These are phyloP conservation scores for Populus nigra DNA, from an alignment of 345 rosid genomes.

Conservation along the genomic window DNA sequence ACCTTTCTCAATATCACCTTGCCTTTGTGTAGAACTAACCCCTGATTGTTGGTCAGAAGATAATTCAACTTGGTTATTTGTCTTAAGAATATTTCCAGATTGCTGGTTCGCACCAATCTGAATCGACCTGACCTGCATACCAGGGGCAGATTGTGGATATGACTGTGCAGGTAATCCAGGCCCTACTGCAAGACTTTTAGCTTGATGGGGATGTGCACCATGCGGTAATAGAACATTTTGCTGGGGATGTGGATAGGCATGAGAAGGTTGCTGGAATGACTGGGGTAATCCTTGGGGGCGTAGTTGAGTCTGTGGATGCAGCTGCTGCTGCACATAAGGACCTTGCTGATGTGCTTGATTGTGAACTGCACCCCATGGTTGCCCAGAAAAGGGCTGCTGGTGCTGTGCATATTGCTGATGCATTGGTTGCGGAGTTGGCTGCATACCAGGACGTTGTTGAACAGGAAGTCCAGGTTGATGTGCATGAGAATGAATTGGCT, in stretches of 20 bases:
- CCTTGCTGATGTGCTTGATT: conserved; percentile 40
- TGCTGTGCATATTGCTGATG: conserved; percentile 46
- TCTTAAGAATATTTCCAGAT: conserved; percentile 24
- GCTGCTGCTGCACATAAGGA: conserved; percentile 40
- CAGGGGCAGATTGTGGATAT: conserved; percentile 32
- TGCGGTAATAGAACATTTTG: conserved; percentile 35
- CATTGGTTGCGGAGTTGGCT: conserved; percentile 39
- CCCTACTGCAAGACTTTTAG: conserved; percentile 35
- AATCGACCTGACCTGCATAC: conserved; percentile 26
- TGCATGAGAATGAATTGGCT: conserved; percentile 34
- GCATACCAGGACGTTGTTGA: conserved; percentile 40
- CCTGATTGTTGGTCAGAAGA: conserved; percentile 32
- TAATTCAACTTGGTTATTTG: conserved; percentile 26
- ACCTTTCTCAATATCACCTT: conserved; percentile 30
- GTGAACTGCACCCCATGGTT: conserved; percentile 34
- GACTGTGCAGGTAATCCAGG: conserved; percentile 30
- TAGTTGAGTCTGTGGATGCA: conserved; percentile 40
- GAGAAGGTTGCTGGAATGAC: conserved; percentile 30
- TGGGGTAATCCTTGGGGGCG: conserved; percentile 41
- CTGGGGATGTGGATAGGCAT: conserved; percentile 37
- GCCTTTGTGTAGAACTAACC: conserved; percentile 24
- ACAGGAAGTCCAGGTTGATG: conserved; percentile 42
- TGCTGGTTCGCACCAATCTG: conserved; percentile 35
- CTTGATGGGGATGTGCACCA: conserved; percentile 30
- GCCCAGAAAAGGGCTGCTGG: conserved; percentile 50